Percentiles rank a stretch among this genome's conserved stretches.
phyloP scores from a whole-genome alignment of 306 rosid genomes.

The Trifolium fragiferum region DNA sequence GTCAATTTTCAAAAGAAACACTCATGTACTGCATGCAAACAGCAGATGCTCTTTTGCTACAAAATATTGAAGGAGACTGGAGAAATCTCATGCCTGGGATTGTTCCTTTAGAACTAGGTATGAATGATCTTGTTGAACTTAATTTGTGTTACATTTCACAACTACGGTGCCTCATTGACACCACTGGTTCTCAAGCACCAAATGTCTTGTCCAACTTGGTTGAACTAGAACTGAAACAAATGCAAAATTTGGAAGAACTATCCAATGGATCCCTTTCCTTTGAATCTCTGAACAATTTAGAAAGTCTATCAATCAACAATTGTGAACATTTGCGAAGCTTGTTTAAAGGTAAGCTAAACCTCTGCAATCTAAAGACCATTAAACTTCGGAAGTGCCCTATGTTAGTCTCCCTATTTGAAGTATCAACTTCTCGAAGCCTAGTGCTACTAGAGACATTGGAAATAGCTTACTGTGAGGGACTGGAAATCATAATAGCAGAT shows the following conservation, averaged over 20 bases:
- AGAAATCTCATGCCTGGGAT: conserved; percentile 36
- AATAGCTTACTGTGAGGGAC: not conserved
- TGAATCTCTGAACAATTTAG: not conserved
- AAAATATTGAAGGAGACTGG: fast-evolving
- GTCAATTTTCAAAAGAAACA: not conserved
- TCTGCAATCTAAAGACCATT: not conserved
- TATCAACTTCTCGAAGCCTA: not conserved
- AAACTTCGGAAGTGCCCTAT: fast-evolving
- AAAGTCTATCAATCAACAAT: fast-evolving
- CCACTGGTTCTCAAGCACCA: not conserved
- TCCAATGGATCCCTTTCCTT: not conserved
- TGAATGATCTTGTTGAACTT: not conserved
- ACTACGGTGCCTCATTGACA: conserved; percentile 3
- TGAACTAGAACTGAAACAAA: fast-evolving
- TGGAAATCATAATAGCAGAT: not conserved
- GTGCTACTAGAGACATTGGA: not conserved
- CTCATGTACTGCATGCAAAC: not conserved
- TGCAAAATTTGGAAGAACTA: not conserved
- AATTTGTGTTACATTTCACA: fast-evolving
- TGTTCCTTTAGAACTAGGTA: not conserved
- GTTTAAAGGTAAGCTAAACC: not conserved
- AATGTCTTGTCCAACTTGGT: conserved; percentile 23
- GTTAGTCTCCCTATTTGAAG: not conserved
- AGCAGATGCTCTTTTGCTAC: fast-evolving
- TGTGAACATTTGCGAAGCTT: not conserved